Conservation (phyloP, 2,329 filamentous ascomycete genomes). For the Aspergillus terreus region DNA sequence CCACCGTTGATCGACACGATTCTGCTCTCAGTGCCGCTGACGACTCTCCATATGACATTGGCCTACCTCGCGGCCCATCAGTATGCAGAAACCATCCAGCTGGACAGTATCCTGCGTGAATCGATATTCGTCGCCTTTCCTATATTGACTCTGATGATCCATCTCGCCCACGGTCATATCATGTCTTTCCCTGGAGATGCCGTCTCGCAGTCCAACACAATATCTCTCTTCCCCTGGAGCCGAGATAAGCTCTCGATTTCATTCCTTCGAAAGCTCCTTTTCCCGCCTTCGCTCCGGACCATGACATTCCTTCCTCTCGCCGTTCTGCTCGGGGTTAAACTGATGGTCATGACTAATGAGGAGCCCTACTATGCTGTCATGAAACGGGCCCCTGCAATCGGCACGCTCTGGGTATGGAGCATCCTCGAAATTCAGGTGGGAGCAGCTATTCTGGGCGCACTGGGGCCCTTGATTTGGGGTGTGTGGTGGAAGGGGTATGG, state of each 20-base stretch:
- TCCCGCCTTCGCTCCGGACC: constrained; percentile 32
- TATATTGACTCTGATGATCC: constrained; percentile 41
- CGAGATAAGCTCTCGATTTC: constrained; percentile 22
- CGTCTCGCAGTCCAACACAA: constrained; percentile 5
- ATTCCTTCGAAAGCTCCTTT: constrained; percentile 27
- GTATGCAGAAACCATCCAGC: constrained; percentile 38
- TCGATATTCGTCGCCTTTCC: constrained; percentile 40
- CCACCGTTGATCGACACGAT: constrained; percentile 43
- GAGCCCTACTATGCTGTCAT: constrained; percentile 82
- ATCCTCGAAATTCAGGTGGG: constrained; percentile 78
- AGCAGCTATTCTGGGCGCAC: constrained; percentile 57
- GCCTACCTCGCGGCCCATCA: constrained; percentile 45
- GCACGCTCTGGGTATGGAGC: constrained; percentile 89
- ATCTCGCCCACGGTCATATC: constrained; percentile 44
- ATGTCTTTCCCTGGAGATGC: constrained; percentile 25
- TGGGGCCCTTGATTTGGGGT: constrained; percentile 50
- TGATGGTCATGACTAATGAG: constrained; percentile 77
- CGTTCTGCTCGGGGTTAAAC: constrained; percentile 61
- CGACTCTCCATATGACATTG: constrained; percentile 44
- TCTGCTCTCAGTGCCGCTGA: constrained; percentile 40
- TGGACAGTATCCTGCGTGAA: constrained; percentile 31
- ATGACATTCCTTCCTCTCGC: constrained; percentile 32
- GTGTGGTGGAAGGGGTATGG: constrained; percentile 53
- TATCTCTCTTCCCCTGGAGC: constrained; percentile 25
- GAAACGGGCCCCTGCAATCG: constrained; percentile 85